Evolutionary conservation across 495 filamentous ascomycete genomes (phyloP).

Genomic region (Penicillium cataractarum): DNA sequence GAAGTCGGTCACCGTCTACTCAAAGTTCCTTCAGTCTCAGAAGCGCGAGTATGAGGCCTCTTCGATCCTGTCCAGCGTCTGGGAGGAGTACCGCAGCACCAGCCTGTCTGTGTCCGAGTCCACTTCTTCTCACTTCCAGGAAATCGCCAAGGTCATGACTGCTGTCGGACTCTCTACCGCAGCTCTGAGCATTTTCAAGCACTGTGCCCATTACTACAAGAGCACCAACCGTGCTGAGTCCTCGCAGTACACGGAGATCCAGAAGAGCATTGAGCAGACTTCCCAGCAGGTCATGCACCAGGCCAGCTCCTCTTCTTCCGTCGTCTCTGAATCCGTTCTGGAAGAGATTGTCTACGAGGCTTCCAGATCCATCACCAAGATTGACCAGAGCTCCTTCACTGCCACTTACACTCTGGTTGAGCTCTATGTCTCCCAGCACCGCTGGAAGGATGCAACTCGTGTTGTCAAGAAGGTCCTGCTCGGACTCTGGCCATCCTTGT

Average conservation of each 20-base stretch:
- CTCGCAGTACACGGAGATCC: slow-evolving; percentile 31
- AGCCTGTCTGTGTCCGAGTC: slow-evolving; percentile 29
- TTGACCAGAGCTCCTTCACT: slow-evolving; percentile 35
- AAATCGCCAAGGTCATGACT: slow-evolving; percentile 42
- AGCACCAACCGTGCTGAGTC: slow-evolving; percentile 35
- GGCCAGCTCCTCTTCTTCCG: slow-evolving; percentile 27
- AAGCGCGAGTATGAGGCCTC: slow-evolving; percentile 37
- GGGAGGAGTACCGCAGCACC: slow-evolving; percentile 38
- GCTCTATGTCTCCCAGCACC: slow-evolving; percentile 38
- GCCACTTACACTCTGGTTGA: slow-evolving; percentile 34
- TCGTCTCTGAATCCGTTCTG: slow-evolving; percentile 33
- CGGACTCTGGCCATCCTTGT: slow-evolving; percentile 39
- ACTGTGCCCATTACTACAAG: slow-evolving; percentile 33
- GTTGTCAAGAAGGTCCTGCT: slow-evolving; percentile 39
- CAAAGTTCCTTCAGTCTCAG: slow-evolving; percentile 37
- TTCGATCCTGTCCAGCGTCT: slow-evolving; percentile 40
- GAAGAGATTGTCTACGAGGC: slow-evolving; percentile 42
- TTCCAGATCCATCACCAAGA: slow-evolving; percentile 25
- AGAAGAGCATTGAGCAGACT: slow-evolving; percentile 31
- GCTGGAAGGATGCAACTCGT: slow-evolving; percentile 44
- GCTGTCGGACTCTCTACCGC: slow-evolving; percentile 34
- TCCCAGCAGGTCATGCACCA: slow-evolving; percentile 35
- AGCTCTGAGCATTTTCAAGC: slow-evolving; percentile 41
- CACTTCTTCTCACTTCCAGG: slow-evolving; percentile 31
- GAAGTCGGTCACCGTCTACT: slow-evolving; percentile 34